Evolutionary conservation across 2,329 filamentous ascomycete genomes (phyloP), one percentile per base, ranked within the genome.

Genomic region (Gaeumannomyces sp.): DNA sequence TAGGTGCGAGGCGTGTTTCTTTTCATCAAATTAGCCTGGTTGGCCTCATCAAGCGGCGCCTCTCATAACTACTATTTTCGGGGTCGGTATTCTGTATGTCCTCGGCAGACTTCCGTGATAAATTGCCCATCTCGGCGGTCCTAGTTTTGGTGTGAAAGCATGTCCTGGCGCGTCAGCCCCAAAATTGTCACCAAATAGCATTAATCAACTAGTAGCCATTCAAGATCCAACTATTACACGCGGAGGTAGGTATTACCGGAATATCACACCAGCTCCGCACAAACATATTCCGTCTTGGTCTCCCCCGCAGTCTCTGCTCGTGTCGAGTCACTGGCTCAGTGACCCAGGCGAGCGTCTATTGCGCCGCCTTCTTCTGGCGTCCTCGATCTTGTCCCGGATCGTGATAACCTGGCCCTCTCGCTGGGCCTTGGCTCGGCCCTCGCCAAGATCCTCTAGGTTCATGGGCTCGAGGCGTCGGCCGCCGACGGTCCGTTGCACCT

Each of bases 401-500:
- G 77, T 80, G 10, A 83, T 75, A 2, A 78, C 67, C 69, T 83
- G 78, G 3, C 80, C 81, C 28, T 78, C 76, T 13, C 74, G 72
- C 8, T 76, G 72, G 1, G 80, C 81, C 67, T 78, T 76, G 61
- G 76, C 75, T 13, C 79, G 73, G 1, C 81, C 81, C 67, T 81
- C 80, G 19, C 81, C 81, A 7, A 84, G 74, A 62, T 83, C 81
- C 68, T 84, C 81, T 2, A 84, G 76, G 57, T 74, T 79, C 70
- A 80, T 81, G 2, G 77, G 78, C 70, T 80, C 80, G 35, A 80
- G 72, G 50, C 74, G 72, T 11, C 73, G 76, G 56, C 66, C 65
- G 45, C 77, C 75, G 13, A 72, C 71, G 50, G 16, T 8, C 4
- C 79, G 75, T 71, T 83, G 80, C 1, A 79, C 70, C 63, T 83